Evolutionary conservation across 164 flowering plant genomes (phyloP), one percentile per base, ranked within the genome.

Genomic region (Malania oleifera): DNA sequence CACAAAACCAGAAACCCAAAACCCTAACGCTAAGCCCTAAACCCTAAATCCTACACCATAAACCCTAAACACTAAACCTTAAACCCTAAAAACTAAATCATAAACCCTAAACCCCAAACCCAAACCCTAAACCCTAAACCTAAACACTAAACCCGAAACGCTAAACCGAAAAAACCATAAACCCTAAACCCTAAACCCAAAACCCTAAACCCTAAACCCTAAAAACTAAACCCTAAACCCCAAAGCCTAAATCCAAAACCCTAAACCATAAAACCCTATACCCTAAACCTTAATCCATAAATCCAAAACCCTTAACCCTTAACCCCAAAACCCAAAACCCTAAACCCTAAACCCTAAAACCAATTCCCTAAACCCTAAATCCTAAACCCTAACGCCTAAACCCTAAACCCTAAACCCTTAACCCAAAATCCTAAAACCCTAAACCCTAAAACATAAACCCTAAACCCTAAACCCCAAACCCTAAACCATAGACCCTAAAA

Each of bases 201-300:
- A 39, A 39, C 43, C 43, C 43, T 39, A 39, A 39, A 39, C 43
- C 43, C 43, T 39, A 39, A 39, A 39, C 43, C 43, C 43, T 39
- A 39, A 39, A 39, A 8, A 8, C 43, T 39, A 39, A 39, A 39
- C 43, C 43, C 43, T 39, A 39, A 39, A 39, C 43, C 43, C 43
- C 13, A 39, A 39, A 39, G 14, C 43, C 43, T 39, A 39, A 39
- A 39, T 15, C 43, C 43, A 6, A 39, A 39, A 39, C 43, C n/a
- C n/a, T n/a, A n/a, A n/a, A n/a, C n/a, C n/a, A n/a, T n/a, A n/a
- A n/a, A n/a, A n/a, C n/a, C n/a, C n/a, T n/a, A n/a, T n/a, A n/a
- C n/a, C n/a, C n/a, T n/a, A n/a, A n/a, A n/a, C n/a, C n/a, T n/a
- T n/a, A n/a, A n/a, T n/a, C n/a, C n/a, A n/a, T n/a, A n/a, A n/a